Evolutionary conservation across 108 stramenopile genomes (phyloP).

Genomic region (Stephanodiscus triporus): DNA sequence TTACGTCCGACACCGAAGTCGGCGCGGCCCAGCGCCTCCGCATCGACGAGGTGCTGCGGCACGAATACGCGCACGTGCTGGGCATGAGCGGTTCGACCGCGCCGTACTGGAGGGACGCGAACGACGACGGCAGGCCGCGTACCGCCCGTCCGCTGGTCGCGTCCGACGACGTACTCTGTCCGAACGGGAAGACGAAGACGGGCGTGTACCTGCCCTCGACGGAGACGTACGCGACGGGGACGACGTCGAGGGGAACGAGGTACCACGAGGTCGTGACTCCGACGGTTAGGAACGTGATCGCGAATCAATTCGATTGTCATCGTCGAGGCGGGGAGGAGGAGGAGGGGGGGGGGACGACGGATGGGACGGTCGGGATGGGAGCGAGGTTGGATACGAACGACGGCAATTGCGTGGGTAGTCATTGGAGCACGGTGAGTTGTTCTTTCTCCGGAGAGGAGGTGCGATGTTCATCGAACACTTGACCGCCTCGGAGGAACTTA

Average conservation of each 20-base stretch:
- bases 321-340: no score
- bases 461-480: no score
- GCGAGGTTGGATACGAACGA: conserved; percentile 36
- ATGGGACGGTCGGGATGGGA: not conserved
- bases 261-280: conserved; percentile 41
- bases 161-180: conserved; percentile 17
- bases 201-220: conserved; percentile 21
- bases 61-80: conserved; percentile 25
- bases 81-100: conserved; percentile 28
- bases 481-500: no score
- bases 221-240: conserved; percentile 8
- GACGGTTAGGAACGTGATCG: conserved; percentile 27
- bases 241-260: conserved; percentile 14
- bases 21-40: not conserved
- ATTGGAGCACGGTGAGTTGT: conserved; percentile 32
- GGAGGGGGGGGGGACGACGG: no score
- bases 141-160: conserved; percentile 23
- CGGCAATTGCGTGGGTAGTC: conserved; percentile 30
- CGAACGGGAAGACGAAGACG: conserved; percentile 15
- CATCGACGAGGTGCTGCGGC: conserved; percentile 38
- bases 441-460: not conserved
- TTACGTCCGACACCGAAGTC: not conserved
- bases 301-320: conserved; percentile 39
- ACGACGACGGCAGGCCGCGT: conserved; percentile 22
- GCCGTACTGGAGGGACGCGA: conserved; percentile 26